phyloP scores from a whole-genome alignment of 2,329 filamentous ascomycete genomes.

The Aureobasidium subglaciale region DNA sequence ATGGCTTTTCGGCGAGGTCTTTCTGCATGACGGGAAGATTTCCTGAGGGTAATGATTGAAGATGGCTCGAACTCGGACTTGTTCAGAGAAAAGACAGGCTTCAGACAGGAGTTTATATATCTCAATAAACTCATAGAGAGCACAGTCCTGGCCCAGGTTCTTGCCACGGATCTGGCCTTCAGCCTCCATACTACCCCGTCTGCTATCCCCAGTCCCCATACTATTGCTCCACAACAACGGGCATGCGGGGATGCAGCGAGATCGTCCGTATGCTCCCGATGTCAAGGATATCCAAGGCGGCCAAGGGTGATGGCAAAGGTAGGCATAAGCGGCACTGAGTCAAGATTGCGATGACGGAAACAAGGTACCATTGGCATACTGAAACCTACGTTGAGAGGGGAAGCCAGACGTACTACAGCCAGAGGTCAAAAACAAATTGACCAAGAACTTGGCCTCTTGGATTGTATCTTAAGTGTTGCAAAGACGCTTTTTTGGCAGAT shows the following conservation, averaged over 20 bases:
- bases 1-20: not conserved
- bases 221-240: conserved; percentile 4
- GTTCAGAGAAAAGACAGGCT: not conserved
- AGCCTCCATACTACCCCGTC: not conserved
- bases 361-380: not conserved
- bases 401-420: not conserved
- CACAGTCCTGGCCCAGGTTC: not conserved
- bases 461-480: not conserved
- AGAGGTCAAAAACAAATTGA: not conserved
- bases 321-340: not conserved
- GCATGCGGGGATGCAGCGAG: not conserved
- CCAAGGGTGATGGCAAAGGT: not conserved
- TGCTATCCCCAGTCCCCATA: not conserved
- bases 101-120: not conserved
- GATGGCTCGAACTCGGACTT: not conserved
- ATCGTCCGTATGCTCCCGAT: conserved; percentile 4
- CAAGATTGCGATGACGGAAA: not conserved
- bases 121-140: not conserved
- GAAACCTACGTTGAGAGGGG: not conserved
- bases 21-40: not conserved
- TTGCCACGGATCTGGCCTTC: not conserved
- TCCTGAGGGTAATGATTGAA: not conserved
- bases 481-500: not conserved
- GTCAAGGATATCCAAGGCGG: conserved; percentile 4
- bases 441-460: conserved; percentile 11